phyloP scores from a whole-genome alignment of 1,139 yeast species.

The Hyphopichia fennica region DNA sequence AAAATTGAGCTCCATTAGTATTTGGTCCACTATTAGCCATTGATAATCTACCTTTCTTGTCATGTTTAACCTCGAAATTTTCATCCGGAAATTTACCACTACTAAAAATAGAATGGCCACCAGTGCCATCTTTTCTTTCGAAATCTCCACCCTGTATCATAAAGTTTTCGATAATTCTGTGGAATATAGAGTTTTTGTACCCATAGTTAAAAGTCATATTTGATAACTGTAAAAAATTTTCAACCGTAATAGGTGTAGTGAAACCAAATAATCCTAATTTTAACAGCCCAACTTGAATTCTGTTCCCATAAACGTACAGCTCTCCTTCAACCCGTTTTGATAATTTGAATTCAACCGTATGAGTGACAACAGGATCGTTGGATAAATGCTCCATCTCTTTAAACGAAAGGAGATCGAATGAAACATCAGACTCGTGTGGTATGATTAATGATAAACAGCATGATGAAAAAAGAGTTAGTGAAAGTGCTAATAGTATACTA shows the following conservation, averaged over 20 bases:
- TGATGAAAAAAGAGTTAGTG: neutral
- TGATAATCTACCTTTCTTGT: conserved; percentile 38
- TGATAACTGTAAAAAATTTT: conserved; percentile 35
- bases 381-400: conserved; percentile 12
- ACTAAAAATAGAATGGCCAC: conserved; percentile 34
- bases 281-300: conserved; percentile 18
- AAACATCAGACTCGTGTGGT: conserved; percentile 2
- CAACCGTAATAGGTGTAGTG: conserved; percentile 38
- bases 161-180: conserved; percentile 37
- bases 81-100: conserved; percentile 36
- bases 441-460: neutral
- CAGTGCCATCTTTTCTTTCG: conserved; percentile 24
- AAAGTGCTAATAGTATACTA: neutral
- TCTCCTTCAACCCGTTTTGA: conserved; percentile 13
- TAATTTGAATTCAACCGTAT: conserved; percentile 24
- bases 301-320: conserved; percentile 7
- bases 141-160: conserved; percentile 46
- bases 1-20: conserved; percentile 44
- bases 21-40: conserved; percentile 46
- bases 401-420: conserved; percentile 1
- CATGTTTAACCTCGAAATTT: conserved; percentile 33
- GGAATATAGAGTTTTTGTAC: conserved; percentile 30
- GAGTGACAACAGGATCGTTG: conserved; percentile 30
- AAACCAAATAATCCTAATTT: conserved; percentile 27
- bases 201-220: conserved; percentile 36